Evolutionary conservation across 2,329 filamentous ascomycete species (phyloP).

Genomic region (Westerdykella sp.): DNA sequence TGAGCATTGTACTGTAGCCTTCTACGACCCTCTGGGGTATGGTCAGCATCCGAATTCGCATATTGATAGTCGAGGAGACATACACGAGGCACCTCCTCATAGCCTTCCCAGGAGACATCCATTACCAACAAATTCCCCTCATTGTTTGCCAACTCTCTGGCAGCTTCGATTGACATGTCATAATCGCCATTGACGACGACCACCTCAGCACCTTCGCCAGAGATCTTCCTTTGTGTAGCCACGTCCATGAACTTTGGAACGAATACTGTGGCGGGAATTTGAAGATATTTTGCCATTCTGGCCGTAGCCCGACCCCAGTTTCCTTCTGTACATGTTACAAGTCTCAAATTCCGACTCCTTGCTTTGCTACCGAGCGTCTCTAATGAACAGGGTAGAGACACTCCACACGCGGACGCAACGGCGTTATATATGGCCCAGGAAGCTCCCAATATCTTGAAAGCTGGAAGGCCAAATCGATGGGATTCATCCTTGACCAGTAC

Average conservation of each 20-base stretch:
- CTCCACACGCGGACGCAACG: conserved; percentile 40
- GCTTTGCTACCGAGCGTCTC: conserved; percentile 18
- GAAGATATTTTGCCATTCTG: conserved; percentile 57
- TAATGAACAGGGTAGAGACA: conserved; percentile 41
- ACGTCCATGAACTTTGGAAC: conserved; percentile 56
- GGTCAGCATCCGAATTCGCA: conserved; percentile 5
- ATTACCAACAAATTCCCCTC: conserved; percentile 54
- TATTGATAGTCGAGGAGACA: conserved; percentile 3
- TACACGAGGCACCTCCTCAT: conserved; percentile 58
- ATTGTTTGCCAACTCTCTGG: conserved; percentile 40
- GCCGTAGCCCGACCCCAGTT: conserved; percentile 72
- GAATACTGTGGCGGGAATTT: conserved; percentile 52
- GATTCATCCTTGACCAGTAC: conserved; percentile 69
- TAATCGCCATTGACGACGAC: conserved; percentile 54
- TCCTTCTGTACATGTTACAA: conserved; percentile 66
- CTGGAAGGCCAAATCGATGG: conserved; percentile 59
- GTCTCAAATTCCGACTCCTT: conserved; percentile 27
- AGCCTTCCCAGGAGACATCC: conserved; percentile 62
- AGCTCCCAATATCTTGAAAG: conserved; percentile 76
- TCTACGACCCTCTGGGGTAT: conserved; percentile 62
- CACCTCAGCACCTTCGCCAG: conserved; percentile 57
- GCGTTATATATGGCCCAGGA: conserved; percentile 64
- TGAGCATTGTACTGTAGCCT: conserved; percentile 68
- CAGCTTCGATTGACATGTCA: conserved; percentile 54
- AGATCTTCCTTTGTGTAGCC: conserved; percentile 51